Percentiles rank a stretch among this genome's conserved stretches.
Conservation (phyloP, 257 asterid species). For the Echites panduratus region DNA sequence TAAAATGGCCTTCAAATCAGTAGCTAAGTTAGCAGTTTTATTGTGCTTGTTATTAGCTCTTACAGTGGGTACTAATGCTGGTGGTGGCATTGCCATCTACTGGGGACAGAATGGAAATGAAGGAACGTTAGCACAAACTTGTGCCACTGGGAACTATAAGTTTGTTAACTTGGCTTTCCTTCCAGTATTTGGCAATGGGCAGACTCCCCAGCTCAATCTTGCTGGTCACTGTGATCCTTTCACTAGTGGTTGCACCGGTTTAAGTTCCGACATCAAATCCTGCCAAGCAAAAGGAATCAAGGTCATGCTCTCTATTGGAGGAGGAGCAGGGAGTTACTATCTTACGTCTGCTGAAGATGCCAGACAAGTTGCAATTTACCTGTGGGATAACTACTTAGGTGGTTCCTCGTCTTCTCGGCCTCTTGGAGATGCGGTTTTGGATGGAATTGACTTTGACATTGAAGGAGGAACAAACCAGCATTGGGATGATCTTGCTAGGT, state of each 20-base stretch:
- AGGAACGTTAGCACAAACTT: slow-evolving; percentile 35
- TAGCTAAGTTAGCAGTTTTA: neutral
- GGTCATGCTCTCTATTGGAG: slow-evolving; percentile 39
- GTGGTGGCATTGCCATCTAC: slow-evolving; percentile 30
- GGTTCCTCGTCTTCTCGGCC: slow-evolving; percentile 35
- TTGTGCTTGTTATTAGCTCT: slow-evolving; percentile 1
- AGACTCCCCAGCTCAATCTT: slow-evolving; percentile 35
- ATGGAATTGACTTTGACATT: slow-evolving; percentile 43
- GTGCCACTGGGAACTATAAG: slow-evolving; percentile 27
- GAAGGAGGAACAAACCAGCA: slow-evolving; percentile 40
- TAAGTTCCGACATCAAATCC: slow-evolving; percentile 33
- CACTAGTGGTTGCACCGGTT: slow-evolving; percentile 27
- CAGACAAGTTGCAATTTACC: slow-evolving; percentile 32
- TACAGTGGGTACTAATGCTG: slow-evolving; percentile 18
- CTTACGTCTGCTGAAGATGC: slow-evolving; percentile 37
- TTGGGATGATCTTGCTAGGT: slow-evolving; percentile 39
- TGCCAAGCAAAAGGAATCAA: slow-evolving; percentile 37
- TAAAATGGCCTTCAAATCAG: slow-evolving; percentile 5
- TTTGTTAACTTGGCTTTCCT: slow-evolving; percentile 36
- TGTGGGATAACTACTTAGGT: slow-evolving; percentile 43
- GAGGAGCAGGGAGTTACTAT: slow-evolving; percentile 34
- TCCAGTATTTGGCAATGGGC: slow-evolving; percentile 31
- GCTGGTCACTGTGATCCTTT: slow-evolving; percentile 48
- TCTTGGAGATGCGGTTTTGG: slow-evolving; percentile 34
- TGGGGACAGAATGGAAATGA: slow-evolving; percentile 42